Percentiles rank a stretch among this genome's conserved stretches.
Evolutionary conservation across 495 filamentous ascomycete genomes (phyloP).

Genomic region (Aspergillus campestris): DNA sequence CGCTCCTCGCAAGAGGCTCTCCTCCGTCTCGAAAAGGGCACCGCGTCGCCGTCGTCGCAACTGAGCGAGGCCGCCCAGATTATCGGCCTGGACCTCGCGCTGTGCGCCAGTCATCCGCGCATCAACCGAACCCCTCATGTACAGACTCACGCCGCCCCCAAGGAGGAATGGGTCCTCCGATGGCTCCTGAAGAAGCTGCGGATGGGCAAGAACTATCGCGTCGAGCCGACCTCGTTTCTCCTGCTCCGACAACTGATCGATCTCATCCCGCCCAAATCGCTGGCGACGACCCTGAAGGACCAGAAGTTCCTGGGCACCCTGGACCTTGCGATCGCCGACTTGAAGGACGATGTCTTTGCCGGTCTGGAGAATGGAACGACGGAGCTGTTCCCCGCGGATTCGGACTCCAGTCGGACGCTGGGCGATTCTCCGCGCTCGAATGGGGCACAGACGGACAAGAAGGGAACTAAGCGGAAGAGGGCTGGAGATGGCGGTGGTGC

Average conservation of each 20-base stretch:
- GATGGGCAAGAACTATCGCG: constrained; percentile 31
- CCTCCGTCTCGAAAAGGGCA: constrained; percentile 43
- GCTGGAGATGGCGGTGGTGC: constrained; percentile 23
- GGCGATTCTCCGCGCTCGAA: constrained; percentile 20
- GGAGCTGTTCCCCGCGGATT: constrained; percentile 18
- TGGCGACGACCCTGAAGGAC: constrained; percentile 42
- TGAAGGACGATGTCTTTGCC: constrained; percentile 29
- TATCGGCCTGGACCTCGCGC: constrained; percentile 34
- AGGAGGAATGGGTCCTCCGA: constrained; percentile 58
- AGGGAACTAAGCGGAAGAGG: constrained; percentile 41
- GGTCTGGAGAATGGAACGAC: constrained; percentile 19
- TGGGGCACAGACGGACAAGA: constrained; percentile 20
- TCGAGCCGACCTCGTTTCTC: constrained; percentile 39
- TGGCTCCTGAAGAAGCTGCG: constrained; percentile 60
- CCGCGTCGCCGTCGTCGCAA: constrained; percentile 29
- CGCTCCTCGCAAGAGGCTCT: constrained; percentile 42
- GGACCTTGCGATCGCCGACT: constrained; percentile 28
- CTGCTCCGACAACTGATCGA: constrained; percentile 41
- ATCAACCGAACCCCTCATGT: constrained; percentile 21
- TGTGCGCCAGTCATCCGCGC: constrained; percentile 28
- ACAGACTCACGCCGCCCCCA: constrained; percentile 26
- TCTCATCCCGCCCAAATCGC: constrained; percentile 32
- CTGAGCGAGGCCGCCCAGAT: constrained; percentile 41
- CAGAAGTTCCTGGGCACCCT: constrained; percentile 43
- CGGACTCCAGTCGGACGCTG: constrained; percentile 35